phyloP scores from a whole-genome alignment of 2,329 filamentous ascomycete species.

The Diaporthe helianthi region DNA sequence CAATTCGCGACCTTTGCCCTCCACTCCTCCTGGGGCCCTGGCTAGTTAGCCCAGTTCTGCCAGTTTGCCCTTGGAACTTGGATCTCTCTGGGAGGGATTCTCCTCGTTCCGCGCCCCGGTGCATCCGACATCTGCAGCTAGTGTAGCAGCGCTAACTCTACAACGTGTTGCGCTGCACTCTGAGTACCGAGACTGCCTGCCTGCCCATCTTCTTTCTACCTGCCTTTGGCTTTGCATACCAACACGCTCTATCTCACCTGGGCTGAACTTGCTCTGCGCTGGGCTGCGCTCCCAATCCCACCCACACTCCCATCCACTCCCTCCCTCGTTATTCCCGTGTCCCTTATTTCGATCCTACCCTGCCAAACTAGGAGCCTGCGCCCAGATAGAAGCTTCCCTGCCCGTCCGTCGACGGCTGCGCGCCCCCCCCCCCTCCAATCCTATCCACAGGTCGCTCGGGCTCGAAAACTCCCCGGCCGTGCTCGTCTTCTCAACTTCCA shows the following conservation, averaged over 20 bases:
- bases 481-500: slow-evolving; percentile 9
- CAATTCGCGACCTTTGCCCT: slow-evolving; percentile 12
- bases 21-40: neutral
- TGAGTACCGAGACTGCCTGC: slow-evolving; percentile 12
- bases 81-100: slow-evolving; percentile 21
- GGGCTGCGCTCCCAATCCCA: neutral
- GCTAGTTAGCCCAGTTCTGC: neutral
- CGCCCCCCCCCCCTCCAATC: neutral
- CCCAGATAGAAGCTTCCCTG: slow-evolving; percentile 20
- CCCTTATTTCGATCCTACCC: slow-evolving; percentile 16
- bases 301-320: slow-evolving; percentile 10
- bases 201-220: neutral
- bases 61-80: neutral
- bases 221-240: slow-evolving; percentile 3
- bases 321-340: slow-evolving; percentile 26
- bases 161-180: neutral
- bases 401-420: slow-evolving; percentile 9
- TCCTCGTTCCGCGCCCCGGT: slow-evolving; percentile 26
- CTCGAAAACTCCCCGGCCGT: slow-evolving; percentile 19
- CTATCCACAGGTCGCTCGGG: slow-evolving; percentile 22
- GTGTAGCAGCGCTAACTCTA: neutral
- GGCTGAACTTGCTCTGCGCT: slow-evolving; percentile 5
- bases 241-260: slow-evolving; percentile 8
- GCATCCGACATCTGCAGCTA: slow-evolving; percentile 27
- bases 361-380: slow-evolving; percentile 5